Evolutionary conservation across 78 protist species (phyloP), one percentile per base, ranked within the genome.

Genomic region (Dictyostelium firmibasis): DNA sequence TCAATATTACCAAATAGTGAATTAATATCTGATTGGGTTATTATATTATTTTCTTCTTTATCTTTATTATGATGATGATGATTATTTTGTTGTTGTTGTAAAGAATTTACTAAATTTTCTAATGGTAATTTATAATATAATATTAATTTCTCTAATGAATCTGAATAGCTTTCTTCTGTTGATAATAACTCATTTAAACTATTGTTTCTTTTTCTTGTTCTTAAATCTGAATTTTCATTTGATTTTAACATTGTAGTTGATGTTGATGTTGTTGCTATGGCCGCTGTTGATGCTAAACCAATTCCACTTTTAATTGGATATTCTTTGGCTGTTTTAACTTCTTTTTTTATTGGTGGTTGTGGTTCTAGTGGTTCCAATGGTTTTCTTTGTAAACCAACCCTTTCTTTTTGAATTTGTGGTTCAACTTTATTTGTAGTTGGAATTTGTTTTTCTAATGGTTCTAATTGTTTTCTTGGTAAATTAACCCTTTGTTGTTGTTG

Each of bases 141-240:
- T 13, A 89, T 79, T 10, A 89, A 67, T 13, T 89, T 89, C 38
- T 89, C 94, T 8, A 89, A 43, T 43, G 87, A 78, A 33, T 89
- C 94, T 38, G 76, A 67, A 81, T 89, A 89, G 13, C 83, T 69
- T 43, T 89, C 94, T 47, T 89, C 94, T 2, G 94, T 89, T 18
- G 94, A 81, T 29, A 89, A 35, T 62, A 89, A 35, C 70, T 89
- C 94, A 41, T 89, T 62, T 7, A 86, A 25, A n/a, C 72, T 29
- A 38, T 86, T 86, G 7, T 36, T 64, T 35, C 87, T 62, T 41
- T 81, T 89, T 78, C 87, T 70, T 50, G 10, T 3, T 11, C 25
- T 18, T 2, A 41, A n/a, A 20, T 77, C 83, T 38, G 38, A 35
- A 77, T 41, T 43, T n/a, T 43, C 57, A 77, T 77, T n/a, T 77